A percentile compares a stretch with the other conserved stretches of the same genome.
Evolutionary conservation across 2,329 filamentous ascomycete genomes (phyloP).

Genomic region (Mycosphaerella sp.): DNA sequence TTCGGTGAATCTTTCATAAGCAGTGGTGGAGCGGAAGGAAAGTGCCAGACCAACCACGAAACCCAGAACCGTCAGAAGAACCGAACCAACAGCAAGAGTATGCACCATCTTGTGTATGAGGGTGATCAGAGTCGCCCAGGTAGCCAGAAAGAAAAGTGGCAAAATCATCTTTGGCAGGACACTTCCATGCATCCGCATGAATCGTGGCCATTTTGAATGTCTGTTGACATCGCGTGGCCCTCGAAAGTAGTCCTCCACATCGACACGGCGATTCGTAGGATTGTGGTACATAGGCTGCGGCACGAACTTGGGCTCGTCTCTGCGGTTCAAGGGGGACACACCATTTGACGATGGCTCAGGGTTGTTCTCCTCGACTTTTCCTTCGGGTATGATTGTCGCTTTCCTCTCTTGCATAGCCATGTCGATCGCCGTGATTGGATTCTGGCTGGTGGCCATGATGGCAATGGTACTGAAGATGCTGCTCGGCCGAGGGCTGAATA

Average conservation of each 20-base stretch:
- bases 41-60: constrained; percentile 75
- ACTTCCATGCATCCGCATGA: constrained; percentile 69
- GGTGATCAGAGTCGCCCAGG: constrained; percentile 63
- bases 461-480: not conserved
- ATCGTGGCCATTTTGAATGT: constrained; percentile 71
- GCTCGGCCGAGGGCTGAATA: not conserved
- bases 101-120: constrained; percentile 46
- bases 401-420: not conserved
- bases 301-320: constrained; percentile 8
- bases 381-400: not conserved
- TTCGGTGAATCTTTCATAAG: constrained; percentile 62
- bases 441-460: not conserved
- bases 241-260: constrained; percentile 30
- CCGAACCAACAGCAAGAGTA: constrained; percentile 51
- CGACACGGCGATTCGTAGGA: constrained; percentile 21
- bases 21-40: constrained; percentile 69
- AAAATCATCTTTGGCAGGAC: constrained; percentile 69
- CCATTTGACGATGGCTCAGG: constrained; percentile 3
- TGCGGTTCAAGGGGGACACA: not conserved
- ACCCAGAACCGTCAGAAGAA: constrained; percentile 70
- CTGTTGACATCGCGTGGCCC: constrained; percentile 61
- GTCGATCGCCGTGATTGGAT: not conserved
- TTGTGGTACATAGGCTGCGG: constrained; percentile 14
- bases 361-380: not conserved
- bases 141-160: constrained; percentile 56